phyloP scores from a whole-genome alignment of 2,329 filamentous ascomycete genomes.

The Incumbomyces delicatus region DNA sequence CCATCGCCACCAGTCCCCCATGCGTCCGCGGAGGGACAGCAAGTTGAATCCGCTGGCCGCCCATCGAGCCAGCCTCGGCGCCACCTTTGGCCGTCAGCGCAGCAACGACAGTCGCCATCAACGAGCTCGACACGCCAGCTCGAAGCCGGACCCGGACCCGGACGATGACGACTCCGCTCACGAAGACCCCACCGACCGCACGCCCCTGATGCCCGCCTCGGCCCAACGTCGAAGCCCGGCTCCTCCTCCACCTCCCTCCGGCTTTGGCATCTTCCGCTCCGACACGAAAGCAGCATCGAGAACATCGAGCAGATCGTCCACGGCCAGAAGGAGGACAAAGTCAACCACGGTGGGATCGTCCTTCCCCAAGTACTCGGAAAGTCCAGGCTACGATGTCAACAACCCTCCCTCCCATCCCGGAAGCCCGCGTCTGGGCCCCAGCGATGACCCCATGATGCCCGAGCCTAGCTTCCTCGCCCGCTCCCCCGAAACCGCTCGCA shows the following conservation, averaged over 20 bases:
- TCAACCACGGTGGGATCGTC: slow-evolving; percentile 9
- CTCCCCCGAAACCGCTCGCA: slow-evolving; percentile 29
- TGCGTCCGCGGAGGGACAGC: slow-evolving; percentile 54
- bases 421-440: slow-evolving; percentile 45
- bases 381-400: slow-evolving; percentile 49
- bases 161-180: slow-evolving; percentile 7
- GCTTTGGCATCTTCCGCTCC: slow-evolving; percentile 15
- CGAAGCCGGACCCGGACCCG: slow-evolving; percentile 1
- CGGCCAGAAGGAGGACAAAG: slow-evolving; percentile 12
- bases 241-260: neutral
- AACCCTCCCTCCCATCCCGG: slow-evolving; percentile 55
- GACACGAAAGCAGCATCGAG: too few species aligned
- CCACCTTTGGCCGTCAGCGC: slow-evolving; percentile 1
- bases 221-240: slow-evolving; percentile 16
- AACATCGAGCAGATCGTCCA: slow-evolving; percentile 14
- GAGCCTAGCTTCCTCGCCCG: slow-evolving; percentile 30
- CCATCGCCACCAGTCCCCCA: slow-evolving; percentile 57
- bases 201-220: slow-evolving; percentile 41
- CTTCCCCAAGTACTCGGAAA: slow-evolving; percentile 13
- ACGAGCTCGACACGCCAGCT: slow-evolving; percentile 7
- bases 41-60: slow-evolving; percentile 20
- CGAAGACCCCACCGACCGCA: slow-evolving; percentile 38
- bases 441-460: slow-evolving; percentile 45
- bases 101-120: slow-evolving; percentile 6
- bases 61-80: neutral